Conservation (phyloP, 768 basidiomycete species). For the Amanita rubescens region DNA sequence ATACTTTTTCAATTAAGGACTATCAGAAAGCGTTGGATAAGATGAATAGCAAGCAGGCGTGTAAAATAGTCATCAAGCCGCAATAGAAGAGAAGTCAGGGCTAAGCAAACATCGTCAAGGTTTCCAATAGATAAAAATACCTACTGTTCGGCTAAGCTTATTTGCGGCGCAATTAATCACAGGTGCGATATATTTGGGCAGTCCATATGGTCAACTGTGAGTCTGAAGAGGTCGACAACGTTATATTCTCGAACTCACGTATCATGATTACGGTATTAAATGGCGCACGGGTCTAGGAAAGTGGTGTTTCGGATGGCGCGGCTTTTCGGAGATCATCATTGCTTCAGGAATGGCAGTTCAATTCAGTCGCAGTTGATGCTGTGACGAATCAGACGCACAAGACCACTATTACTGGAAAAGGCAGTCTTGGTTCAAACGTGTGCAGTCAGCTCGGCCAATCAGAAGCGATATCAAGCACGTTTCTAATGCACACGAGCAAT, state of each 20-base stretch:
- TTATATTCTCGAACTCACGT: no score
- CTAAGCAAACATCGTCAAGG: no score
- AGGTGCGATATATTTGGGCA: not conserved
- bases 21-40: conserved; percentile 66
- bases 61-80: conserved; percentile 57
- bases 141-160: not conserved
- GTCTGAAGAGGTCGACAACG: no score
- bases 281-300: no score
- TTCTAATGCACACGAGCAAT: conserved; percentile 5
- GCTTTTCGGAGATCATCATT: not conserved
- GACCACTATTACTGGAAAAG: not conserved
- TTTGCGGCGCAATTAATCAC: not conserved
- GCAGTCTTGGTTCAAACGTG: not conserved
- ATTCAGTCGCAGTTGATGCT: no score
- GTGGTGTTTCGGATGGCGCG: not conserved
- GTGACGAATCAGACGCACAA: not conserved
- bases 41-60: conserved; percentile 54
- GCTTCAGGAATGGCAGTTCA: no score
- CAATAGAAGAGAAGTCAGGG: conserved; percentile 13
- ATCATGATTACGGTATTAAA: no score
- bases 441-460: not conserved
- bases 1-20: conserved; percentile 58
- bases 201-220: not conserved
- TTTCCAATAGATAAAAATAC: not conserved
- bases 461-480: conserved; percentile 2